These are phyloP conservation scores for Xylaria castorea DNA, from an alignment of 495 filamentous ascomycete species.

Conservation along the genomic window DNA sequence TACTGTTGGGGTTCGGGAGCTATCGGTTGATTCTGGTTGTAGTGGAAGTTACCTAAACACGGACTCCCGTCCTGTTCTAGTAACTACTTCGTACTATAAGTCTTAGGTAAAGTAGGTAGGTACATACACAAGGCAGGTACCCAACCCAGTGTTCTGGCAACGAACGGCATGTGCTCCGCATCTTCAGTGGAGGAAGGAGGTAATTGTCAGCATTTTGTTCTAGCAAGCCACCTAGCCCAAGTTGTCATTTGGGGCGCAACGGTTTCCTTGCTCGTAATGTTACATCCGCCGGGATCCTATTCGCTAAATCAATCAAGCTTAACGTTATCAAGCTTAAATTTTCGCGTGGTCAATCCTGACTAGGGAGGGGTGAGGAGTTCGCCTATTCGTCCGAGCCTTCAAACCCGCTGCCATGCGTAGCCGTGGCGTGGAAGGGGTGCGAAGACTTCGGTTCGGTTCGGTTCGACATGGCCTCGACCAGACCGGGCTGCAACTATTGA, in stretches of 20 bases:
- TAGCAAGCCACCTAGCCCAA: not conserved
- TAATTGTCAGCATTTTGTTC: constrained; percentile 26
- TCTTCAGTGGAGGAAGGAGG: not conserved
- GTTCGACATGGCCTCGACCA: not conserved
- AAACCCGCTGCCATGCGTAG: constrained; percentile 2
- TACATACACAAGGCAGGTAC: not conserved
- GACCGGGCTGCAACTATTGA: constrained; percentile 1
- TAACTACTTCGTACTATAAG: not conserved
- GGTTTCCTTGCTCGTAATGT: constrained; percentile 11
- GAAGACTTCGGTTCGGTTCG: not conserved
- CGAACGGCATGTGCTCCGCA: constrained; percentile 11
- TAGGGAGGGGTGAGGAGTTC: not conserved
- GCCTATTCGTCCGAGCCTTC: constrained; percentile 1
- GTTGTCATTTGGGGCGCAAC: constrained; percentile 21
- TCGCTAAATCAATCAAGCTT: constrained; percentile 21
- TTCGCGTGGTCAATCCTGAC: constrained; percentile 19
- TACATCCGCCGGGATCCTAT: constrained; percentile 24
- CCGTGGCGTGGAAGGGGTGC: constrained; percentile 2
- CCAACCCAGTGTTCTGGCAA: constrained; percentile 15
- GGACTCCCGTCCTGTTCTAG: not conserved
- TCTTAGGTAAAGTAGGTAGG: not conserved
- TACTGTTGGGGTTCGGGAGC: not conserved
- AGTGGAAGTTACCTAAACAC: constrained; percentile 14
- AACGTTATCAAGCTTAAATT: constrained; percentile 26
- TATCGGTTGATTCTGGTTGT: not conserved